Percentiles rank a stretch among this genome's conserved stretches.
Conservation (phyloP, 179 eudicot genomes). For the Silene coronaria region DNA sequence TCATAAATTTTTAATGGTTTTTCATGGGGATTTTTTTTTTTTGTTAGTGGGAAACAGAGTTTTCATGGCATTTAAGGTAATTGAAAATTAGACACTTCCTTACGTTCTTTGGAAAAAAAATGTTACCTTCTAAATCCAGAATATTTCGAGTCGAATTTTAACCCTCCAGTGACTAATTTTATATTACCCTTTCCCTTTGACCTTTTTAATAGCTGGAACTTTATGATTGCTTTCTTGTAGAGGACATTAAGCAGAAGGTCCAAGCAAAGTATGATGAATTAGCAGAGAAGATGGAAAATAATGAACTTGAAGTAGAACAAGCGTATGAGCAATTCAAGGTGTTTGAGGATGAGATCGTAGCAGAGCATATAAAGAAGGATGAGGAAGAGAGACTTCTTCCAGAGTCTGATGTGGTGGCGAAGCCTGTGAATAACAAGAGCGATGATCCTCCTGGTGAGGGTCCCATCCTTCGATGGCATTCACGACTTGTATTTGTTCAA, state of each 20-base stretch:
- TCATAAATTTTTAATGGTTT: too few relatives aligned
- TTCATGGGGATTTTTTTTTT: too few relatives aligned
- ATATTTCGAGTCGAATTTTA: background rate
- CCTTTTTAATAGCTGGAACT: background rate
- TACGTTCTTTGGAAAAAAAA: background rate
- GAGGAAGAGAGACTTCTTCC: conserved; percentile 50
- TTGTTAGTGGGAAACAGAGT: background rate
- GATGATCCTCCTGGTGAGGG: conserved; percentile 95
- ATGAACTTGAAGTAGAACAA: conserved; percentile 66
- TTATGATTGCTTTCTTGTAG: conserved; percentile 31
- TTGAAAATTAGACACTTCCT: background rate
- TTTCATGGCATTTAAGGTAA: background rate
- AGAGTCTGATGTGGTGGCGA: conserved; percentile 41
- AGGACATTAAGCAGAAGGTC: conserved; percentile 69
- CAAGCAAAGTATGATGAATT: conserved; percentile 66
- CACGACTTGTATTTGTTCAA: conserved; percentile 67
- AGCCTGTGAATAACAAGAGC: conserved; percentile 36
- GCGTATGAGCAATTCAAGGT: conserved; percentile 71
- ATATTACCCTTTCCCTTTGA: background rate
- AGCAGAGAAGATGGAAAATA: conserved; percentile 60
- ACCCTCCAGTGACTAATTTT: background rate
- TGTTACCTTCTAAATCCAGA: background rate
- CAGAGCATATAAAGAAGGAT: conserved; percentile 50
- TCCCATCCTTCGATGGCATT: conserved; percentile 81
- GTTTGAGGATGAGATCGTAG: conserved; percentile 74